Evolutionary conservation across 179 eudicot species (phyloP).

Genomic region (Beta macrorhiza): DNA sequence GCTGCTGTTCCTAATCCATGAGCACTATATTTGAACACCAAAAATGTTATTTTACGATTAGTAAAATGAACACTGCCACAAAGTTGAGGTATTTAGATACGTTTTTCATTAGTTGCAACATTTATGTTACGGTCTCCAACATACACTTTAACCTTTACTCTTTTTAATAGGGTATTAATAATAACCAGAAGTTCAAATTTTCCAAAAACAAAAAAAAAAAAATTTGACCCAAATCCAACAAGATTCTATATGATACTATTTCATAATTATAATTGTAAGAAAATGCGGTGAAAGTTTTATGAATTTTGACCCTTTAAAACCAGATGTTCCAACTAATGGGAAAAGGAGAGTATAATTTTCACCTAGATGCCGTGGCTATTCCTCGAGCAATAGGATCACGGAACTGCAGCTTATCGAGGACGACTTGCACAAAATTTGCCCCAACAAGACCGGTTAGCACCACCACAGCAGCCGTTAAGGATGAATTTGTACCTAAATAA

Average conservation of each 20-base stretch:
- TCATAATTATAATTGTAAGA: too few species aligned
- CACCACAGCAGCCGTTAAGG: constrained; percentile 93
- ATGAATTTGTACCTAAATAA: constrained; percentile 69
- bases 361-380: constrained; percentile 98
- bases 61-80: neutral
- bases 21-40: constrained; percentile 41
- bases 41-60: neutral
- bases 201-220: too few species aligned
- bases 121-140: too few species aligned
- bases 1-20: constrained; percentile 99
- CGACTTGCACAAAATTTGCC: constrained; percentile 90
- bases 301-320: neutral
- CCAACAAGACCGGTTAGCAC: constrained; percentile 96
- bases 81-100: too few species aligned
- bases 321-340: neutral
- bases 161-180: too few species aligned
- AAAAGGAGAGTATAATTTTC: neutral
- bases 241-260: neutral
- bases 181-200: too few species aligned
- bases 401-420: constrained; percentile 74
- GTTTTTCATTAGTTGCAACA: too few species aligned
- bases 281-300: too few species aligned
- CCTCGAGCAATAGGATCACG: constrained; percentile 98
- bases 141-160: too few species aligned
- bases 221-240: neutral